These are phyloP conservation scores for Pythium periplocum DNA, from an alignment of 352 stramenopile genomes.

Conservation along the genomic window DNA sequence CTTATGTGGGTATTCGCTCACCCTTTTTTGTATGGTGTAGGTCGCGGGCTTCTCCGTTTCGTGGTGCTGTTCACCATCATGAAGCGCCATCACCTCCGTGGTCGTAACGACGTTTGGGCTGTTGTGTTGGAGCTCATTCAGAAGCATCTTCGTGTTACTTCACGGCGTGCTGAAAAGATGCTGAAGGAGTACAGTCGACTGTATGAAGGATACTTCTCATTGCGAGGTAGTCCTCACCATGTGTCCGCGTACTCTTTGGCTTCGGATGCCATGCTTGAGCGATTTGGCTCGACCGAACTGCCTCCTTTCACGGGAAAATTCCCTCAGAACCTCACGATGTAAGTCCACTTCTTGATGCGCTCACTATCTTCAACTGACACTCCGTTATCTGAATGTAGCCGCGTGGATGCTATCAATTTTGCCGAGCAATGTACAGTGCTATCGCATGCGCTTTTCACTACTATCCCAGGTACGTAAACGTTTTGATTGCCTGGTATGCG, in stretches of 20 bases:
- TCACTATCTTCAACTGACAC: neutral
- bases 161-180: conserved; percentile 1
- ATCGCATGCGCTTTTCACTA: conserved; percentile 74
- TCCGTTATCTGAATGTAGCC: conserved; percentile 19
- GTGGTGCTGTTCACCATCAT: conserved; percentile 32
- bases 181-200: conserved; percentile 49
- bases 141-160: no score
- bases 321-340: conserved; percentile 21
- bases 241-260: conserved; percentile 12
- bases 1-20: no score
- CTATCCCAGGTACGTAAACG: conserved; percentile 52
- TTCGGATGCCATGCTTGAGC: conserved; percentile 11
- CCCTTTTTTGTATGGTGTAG: conserved; percentile 2
- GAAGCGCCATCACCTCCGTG: no score
- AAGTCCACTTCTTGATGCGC: neutral
- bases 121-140: no score
- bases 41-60: conserved; percentile 37
- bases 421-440: conserved; percentile 74
- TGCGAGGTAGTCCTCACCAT: conserved; percentile 28
- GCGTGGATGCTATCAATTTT: conserved; percentile 55
- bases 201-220: conserved; percentile 47
- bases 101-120: no score
- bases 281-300: conserved; percentile 7
- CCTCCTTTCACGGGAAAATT: conserved; percentile 10
- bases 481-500: neutral